Evolutionary conservation across 129 eudicot genomes (phyloP).

Genomic region (Tagetes patula): DNA sequence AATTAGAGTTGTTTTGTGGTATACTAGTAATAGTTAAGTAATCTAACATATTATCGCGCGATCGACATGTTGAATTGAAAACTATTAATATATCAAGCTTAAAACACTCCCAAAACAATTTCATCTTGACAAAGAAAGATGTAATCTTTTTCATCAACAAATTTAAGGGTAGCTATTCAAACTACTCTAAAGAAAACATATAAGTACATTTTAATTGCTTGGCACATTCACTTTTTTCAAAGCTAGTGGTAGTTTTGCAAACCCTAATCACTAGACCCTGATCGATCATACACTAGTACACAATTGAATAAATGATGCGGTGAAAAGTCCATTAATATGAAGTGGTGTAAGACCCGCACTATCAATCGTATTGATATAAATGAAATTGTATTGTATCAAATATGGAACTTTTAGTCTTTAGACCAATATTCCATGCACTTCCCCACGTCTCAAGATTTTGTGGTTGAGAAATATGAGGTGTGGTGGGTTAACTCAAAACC

Average conservation of each 20-base stretch:
- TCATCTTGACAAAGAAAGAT: background rate
- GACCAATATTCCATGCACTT: conserved; percentile 17
- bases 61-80: no score
- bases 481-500: conserved; percentile 26
- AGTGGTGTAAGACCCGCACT: no score
- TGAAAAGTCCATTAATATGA: no score
- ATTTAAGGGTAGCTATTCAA: no score
- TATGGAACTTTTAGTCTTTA: conserved; percentile 14
- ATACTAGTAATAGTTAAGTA: background rate
- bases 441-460: conserved; percentile 19
- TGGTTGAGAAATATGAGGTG: conserved; percentile 17
- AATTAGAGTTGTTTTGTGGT: background rate
- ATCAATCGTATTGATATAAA: background rate
- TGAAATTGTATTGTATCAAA: background rate
- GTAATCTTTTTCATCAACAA: no score
- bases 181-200: no score
- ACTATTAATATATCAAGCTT: background rate
- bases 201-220: no score
- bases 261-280: background rate
- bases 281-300: background rate
- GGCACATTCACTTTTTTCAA: no score
- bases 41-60: no score
- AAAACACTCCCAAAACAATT: background rate
- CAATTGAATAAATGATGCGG: no score
- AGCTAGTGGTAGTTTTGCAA: background rate